Conservation (phyloP, 805 yeast genomes). For the Hanseniaspora occidentalis region DNA sequence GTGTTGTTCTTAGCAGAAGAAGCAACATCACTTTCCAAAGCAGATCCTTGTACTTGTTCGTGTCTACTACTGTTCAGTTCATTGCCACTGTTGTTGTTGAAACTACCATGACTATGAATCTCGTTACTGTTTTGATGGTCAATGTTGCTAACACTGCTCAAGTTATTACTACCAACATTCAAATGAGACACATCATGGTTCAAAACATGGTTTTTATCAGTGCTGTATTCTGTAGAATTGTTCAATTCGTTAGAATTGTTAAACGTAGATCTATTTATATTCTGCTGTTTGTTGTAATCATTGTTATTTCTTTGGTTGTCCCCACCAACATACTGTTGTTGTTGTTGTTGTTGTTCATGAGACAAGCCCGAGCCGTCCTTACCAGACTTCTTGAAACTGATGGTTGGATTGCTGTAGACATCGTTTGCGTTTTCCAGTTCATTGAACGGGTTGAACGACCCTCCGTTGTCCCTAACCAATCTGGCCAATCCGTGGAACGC, state of each 20-base stretch:
- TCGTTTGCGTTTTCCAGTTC: slow-evolving; percentile 10
- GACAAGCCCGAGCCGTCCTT: too few relatives aligned
- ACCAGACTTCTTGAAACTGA: slow-evolving; percentile 1
- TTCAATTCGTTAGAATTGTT: background rate
- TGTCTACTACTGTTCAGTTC: background rate
- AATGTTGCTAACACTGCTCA: too few relatives aligned
- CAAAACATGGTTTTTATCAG: too few relatives aligned
- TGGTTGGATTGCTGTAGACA: too few relatives aligned
- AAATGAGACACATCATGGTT: too few relatives aligned
- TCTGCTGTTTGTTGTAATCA: background rate
- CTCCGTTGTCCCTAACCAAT: slow-evolving; percentile 33
- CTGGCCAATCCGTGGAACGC: slow-evolving; percentile 63
- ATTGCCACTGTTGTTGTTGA: background rate
- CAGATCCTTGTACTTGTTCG: background rate
- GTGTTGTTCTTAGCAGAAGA: background rate
- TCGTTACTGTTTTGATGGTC: background rate
- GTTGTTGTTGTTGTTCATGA: background rate
- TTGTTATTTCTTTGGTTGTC: too few relatives aligned
- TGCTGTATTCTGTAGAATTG: background rate
- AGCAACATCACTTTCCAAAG: background rate
- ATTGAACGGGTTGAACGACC: slow-evolving; percentile 15
- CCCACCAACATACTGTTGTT: slow-evolving; percentile 1
- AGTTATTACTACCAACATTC: too few relatives aligned
- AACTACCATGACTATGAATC: background rate
- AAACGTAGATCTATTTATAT: background rate